Evolutionary conservation across 805 yeast genomes (phyloP).

Genomic region (Metschnikowia corniflorae): DNA sequence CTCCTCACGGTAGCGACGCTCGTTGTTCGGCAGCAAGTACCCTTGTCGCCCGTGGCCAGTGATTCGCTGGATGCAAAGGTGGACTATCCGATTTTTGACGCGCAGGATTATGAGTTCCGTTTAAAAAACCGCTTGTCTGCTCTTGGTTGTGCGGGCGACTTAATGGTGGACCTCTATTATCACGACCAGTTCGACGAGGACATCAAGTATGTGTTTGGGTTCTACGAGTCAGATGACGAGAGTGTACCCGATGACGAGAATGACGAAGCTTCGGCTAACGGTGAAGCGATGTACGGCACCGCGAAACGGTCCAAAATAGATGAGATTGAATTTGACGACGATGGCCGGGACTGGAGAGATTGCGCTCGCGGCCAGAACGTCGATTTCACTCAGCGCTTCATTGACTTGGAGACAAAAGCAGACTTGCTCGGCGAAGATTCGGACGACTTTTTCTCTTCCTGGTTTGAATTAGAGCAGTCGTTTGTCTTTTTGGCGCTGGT

Average conservation of each 20-base stretch:
- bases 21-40: slow-evolving; percentile 24
- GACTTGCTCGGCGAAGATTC: slow-evolving; percentile 19
- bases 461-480: slow-evolving; percentile 24
- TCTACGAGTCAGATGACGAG: slow-evolving; percentile 36
- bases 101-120: slow-evolving; percentile 10
- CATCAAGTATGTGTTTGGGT: slow-evolving; percentile 56
- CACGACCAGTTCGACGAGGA: slow-evolving; percentile 72
- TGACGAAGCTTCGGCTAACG: slow-evolving; percentile 6
- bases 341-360: slow-evolving; percentile 72
- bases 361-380: slow-evolving; percentile 59
- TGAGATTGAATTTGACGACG: slow-evolving; percentile 49
- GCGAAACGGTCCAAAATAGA: slow-evolving; percentile 21
- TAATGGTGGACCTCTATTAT: slow-evolving; percentile 51
- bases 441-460: slow-evolving; percentile 26
- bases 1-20: slow-evolving; percentile 54
- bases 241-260: slow-evolving; percentile 5
- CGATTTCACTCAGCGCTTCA: slow-evolving; percentile 20
- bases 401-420: slow-evolving; percentile 16
- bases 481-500: slow-evolving; percentile 25
- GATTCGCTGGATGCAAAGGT: slow-evolving; percentile 5
- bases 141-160: slow-evolving; percentile 26
- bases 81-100: slow-evolving; percentile 12
- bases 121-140: slow-evolving; percentile 6
- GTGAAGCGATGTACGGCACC: slow-evolving; percentile 13
- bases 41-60: slow-evolving; percentile 13